Base-by-base conservation (phyloP, 1,139 yeast species). In the Pichia sp. region DNA sequence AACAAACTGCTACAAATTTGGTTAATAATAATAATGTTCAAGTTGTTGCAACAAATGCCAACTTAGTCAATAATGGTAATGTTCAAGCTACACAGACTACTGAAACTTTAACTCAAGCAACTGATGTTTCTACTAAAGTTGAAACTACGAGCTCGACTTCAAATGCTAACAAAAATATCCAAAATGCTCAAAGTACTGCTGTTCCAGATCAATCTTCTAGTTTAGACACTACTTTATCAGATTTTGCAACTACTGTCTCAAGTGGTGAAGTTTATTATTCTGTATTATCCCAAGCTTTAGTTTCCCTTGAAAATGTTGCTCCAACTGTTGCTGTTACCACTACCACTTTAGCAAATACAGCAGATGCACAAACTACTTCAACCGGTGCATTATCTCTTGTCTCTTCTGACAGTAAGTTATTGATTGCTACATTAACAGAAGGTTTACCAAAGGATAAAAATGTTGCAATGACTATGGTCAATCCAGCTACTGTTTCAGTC, bases 261-360 rank as follows among this genome's bases (percentile, higher is more conserved):
- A 43, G 47, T 28, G 60, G 60, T 41, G 48, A 50, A 37, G 50
- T 47, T 4, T 47, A 43, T 26, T 44, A 47, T 23, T 48, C 51
- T 10, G 38, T 45, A 32, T 52, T 55, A 30, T 86, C 49, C 24
- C 29, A 25, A 83, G 35, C 46, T 30, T 39, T 49, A 26, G 41
- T 53, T 25, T 9, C 46, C 10, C 34, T 55, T 11, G 37, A 47
- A 9, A 45, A 46, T 30, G 43, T 43, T 35, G 54, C 49, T 20
- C 55, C 55, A 34, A 42, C 51, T n/a, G 42, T 52, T 37, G 42
- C 54, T n/a, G 37, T 55, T 12, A 50, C 60, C 28, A 50, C 55
- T 12, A 51, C 48, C 24, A 45, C 50, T 8, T 32, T 47, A 12
- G 28, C 51, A 27, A 40, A 53, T 27, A 38, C 47, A 24, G 29